phyloP scores from a whole-genome alignment of 345 rosid genomes.

The Ricinus communis region DNA sequence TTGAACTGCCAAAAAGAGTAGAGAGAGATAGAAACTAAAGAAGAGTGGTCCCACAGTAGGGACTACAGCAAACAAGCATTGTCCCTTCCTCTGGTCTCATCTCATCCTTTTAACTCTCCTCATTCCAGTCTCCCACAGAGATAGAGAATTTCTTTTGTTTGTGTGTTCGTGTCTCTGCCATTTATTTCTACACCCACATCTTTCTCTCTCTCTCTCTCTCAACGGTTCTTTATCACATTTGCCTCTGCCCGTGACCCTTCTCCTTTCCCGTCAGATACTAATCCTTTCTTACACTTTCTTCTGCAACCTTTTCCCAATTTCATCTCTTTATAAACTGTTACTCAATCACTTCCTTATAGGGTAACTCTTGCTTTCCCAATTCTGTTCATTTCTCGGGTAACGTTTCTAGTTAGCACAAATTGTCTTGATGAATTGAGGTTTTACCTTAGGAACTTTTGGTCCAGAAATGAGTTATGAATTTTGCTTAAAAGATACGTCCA shows the following conservation, averaged over 20 bases:
- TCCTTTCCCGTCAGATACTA: neutral
- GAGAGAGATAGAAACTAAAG: neutral
- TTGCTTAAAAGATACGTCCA: no score
- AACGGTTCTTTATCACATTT: constrained; percentile 21
- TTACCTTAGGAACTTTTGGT: constrained; percentile 21
- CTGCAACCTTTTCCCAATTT: neutral
- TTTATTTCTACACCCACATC: neutral
- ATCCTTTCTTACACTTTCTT: neutral
- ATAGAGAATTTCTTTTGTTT: neutral
- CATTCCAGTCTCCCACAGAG: constrained; percentile 1
- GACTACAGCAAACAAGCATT: constrained; percentile 36
- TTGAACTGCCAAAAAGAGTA: constrained; percentile 11
- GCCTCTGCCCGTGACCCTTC: constrained; percentile 21
- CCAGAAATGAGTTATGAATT: neutral
- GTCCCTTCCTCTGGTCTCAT: constrained; percentile 50
- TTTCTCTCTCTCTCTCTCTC: constrained; percentile 7
- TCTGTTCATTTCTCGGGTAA: no score
- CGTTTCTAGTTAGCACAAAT: no score
- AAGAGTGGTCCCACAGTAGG: constrained; percentile 32
- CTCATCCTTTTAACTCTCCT: neutral
- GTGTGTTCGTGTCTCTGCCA: neutral
- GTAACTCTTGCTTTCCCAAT: constrained; percentile 28
- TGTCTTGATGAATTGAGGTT: no score
- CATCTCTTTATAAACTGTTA: neutral
- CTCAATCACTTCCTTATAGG: constrained; percentile 18